Base-by-base conservation (phyloP, 1,284 basidiomycete species). In the Nidula niveotomentosa region DNA sequence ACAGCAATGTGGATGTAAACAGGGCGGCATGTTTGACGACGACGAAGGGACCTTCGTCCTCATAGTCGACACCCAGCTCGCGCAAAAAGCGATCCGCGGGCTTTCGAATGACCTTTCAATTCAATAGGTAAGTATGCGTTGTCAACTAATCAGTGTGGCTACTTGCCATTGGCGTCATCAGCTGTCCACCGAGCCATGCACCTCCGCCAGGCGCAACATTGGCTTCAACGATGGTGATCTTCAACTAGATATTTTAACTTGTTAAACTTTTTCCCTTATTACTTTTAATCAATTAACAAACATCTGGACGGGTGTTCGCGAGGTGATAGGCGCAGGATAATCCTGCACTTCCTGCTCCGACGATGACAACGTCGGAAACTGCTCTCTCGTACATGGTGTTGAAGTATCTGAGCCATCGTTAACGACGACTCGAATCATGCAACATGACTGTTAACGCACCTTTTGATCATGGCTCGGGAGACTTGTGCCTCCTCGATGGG, bases 11-110 rank as follows among this genome's bases (percentile, higher is more conserved):
- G 2, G 88, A 86, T 2, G 91, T 94, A 76, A 94, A 93, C 55
- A 92, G 76, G 0, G 89, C 90, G 1, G 89, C 90, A 62, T 92
- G 90, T 67, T 90, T 90, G 60, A 92, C 88, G 54, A 92, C 89
- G 56, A 91, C 88, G 65, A 87, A 93, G 37, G 80, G 61, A 49
- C 90, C 91, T 68, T 93, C 91, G 69, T 93, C 92, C 59, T 94
- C 91, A 67, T 86, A 93, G 0, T 87, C 83, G 15, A 94, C 84
- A 33, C 85, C 89, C 49, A 93, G 68, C 69, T 91, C 87, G 18
- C 76, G 72, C 48, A 94, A 77, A 76, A 94, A 89, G 52, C 77
- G 74, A 67, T 94, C 84, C 0, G 90, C 91, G 3, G 88, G 92
- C 74, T 93, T 93, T 58, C 90, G 85, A 53, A 93, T 85, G 48